phyloP scores from a whole-genome alignment of 2,329 filamentous ascomycete species.

The Fusarium bactridioides region DNA sequence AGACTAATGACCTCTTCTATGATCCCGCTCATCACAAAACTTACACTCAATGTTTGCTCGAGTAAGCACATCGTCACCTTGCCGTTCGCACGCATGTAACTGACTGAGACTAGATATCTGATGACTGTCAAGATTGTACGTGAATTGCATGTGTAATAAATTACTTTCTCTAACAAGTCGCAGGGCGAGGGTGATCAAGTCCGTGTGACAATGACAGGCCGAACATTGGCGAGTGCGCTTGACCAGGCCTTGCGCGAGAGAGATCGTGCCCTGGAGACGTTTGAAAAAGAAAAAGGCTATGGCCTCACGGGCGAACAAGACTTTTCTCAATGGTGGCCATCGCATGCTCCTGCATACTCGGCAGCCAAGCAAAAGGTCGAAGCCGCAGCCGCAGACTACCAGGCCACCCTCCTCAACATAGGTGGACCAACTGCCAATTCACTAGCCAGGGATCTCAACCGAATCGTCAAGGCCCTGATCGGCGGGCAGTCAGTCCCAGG shows the following conservation, averaged over 20 bases:
- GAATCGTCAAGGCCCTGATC: conserved; percentile 18
- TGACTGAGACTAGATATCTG: conserved; percentile 5
- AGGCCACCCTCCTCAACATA: not conserved
- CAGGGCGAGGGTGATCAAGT: conserved; percentile 9
- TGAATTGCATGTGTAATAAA: accelerated
- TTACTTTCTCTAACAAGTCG: not conserved
- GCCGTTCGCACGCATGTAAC: not conserved
- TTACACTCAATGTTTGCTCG: conserved; percentile 23
- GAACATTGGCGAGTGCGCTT: conserved; percentile 3
- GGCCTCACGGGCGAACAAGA: conserved; percentile 17
- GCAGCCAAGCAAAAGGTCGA: conserved; percentile 21
- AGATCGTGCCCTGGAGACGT: conserved; percentile 8
- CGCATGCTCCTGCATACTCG: conserved; percentile 16
- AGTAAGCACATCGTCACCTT: not conserved
- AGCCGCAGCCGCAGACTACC: conserved; percentile 10
- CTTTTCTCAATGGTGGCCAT: conserved; percentile 28
- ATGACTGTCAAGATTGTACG: conserved; percentile 27
- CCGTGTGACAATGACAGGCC: not conserved
- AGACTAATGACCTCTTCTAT: conserved; percentile 24
- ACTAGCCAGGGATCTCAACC: conserved; percentile 10
- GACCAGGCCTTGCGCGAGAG: conserved; percentile 20
- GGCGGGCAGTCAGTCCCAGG: conserved; percentile 13
- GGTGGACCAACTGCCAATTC: conserved; percentile 13
- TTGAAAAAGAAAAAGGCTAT: conserved; percentile 19
- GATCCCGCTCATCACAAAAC: conserved; percentile 33